Conservation (phyloP, 2,329 filamentous ascomycete species). For the Alternaria arborescens region DNA sequence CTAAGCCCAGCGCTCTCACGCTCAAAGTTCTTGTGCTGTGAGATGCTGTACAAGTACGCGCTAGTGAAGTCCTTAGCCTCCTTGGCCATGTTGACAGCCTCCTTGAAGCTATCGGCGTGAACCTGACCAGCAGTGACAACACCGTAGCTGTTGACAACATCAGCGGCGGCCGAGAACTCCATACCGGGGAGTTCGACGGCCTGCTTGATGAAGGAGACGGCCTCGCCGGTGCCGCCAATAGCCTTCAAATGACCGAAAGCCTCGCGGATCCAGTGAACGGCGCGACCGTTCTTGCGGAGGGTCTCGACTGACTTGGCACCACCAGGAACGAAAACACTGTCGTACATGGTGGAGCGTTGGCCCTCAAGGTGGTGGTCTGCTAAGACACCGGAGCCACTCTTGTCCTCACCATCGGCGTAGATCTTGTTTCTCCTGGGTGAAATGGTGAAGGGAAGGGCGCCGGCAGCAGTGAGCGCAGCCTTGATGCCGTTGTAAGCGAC, state of each 20-base stretch:
- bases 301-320: slow-evolving; percentile 70
- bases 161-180: slow-evolving; percentile 58
- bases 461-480: slow-evolving; percentile 66
- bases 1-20: slow-evolving; percentile 76
- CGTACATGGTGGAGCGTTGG: slow-evolving; percentile 81
- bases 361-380: slow-evolving; percentile 84
- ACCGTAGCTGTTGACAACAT: slow-evolving; percentile 74
- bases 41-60: slow-evolving; percentile 73
- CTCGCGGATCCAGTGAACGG: slow-evolving; percentile 79
- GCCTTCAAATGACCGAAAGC: slow-evolving; percentile 84
- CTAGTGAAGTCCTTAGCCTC: slow-evolving; percentile 74
- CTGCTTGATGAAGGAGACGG: slow-evolving; percentile 68
- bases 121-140: slow-evolving; percentile 72
- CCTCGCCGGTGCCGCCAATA: slow-evolving; percentile 79
- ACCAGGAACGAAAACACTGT: slow-evolving; percentile 79
- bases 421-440: slow-evolving; percentile 72
- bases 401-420: slow-evolving; percentile 67
- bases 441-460: slow-evolving; percentile 77
- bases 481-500: slow-evolving; percentile 72
- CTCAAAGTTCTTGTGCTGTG: slow-evolving; percentile 76
- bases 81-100: slow-evolving; percentile 70
- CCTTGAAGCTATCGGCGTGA: slow-evolving; percentile 66
- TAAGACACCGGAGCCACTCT: slow-evolving; percentile 61
- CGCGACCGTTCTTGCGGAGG: slow-evolving; percentile 74
- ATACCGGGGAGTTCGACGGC: slow-evolving; percentile 58